Percentiles rank a stretch among this genome's conserved stretches.
phyloP scores from a whole-genome alignment of 2,329 filamentous ascomycete species.

The Apiospora hydei region DNA sequence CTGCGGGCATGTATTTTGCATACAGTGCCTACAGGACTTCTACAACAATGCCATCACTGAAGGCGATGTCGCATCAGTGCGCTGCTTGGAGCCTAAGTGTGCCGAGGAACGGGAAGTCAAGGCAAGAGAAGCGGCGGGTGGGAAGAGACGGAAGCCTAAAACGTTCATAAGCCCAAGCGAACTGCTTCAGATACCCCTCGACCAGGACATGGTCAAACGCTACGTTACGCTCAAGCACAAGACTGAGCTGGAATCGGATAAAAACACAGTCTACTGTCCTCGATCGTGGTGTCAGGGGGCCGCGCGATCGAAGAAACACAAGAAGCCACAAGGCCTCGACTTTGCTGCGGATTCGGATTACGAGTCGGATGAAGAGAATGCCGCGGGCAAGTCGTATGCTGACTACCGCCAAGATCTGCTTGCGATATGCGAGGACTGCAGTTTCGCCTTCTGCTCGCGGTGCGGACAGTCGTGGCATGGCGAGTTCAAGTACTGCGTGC shows the following conservation, averaged over 20 bases:
- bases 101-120: slow-evolving; percentile 64
- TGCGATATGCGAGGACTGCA: slow-evolving; percentile 86
- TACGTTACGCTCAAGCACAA: slow-evolving; percentile 94
- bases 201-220: slow-evolving; percentile 77
- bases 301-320: slow-evolving; percentile 77
- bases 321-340: slow-evolving; percentile 72
- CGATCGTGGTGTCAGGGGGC: slow-evolving; percentile 92
- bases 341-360: slow-evolving; percentile 62
- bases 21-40: slow-evolving; percentile 85
- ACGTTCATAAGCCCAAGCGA: slow-evolving; percentile 82
- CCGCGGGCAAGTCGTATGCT: slow-evolving; percentile 40
- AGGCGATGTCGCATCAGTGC: slow-evolving; percentile 80
- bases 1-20: slow-evolving; percentile 92
- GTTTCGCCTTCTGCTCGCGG: slow-evolving; percentile 83
- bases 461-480: slow-evolving; percentile 89
- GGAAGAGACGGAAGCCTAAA: slow-evolving; percentile 66
- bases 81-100: slow-evolving; percentile 82
- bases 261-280: slow-evolving; percentile 91
- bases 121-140: slow-evolving; percentile 39
- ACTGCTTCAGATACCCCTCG: slow-evolving; percentile 77
- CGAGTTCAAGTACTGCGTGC: slow-evolving; percentile 74
- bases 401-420: slow-evolving; percentile 64
- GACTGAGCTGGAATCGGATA: slow-evolving; percentile 89
- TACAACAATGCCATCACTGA: slow-evolving; percentile 88
- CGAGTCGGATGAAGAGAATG: slow-evolving; percentile 55